These are phyloP conservation scores for Camelina neglecta DNA, from an alignment of 345 rosid species.

Conservation along the genomic window DNA sequence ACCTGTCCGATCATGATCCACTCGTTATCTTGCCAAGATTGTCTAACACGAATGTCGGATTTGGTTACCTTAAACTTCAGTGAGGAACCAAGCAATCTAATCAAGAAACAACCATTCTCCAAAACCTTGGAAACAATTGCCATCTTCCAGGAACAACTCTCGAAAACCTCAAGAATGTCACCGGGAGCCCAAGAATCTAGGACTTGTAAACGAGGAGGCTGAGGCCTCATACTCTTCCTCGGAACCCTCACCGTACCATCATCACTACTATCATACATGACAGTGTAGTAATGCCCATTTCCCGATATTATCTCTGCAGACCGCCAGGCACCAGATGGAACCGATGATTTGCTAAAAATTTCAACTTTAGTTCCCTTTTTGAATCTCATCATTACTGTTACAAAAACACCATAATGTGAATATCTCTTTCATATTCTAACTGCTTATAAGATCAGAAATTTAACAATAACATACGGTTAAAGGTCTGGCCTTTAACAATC, in stretches of 20 bases:
- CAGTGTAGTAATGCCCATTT: constrained; percentile 65
- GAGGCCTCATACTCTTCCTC: constrained; percentile 68
- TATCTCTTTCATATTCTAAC: constrained; percentile 1
- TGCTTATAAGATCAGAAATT: background rate
- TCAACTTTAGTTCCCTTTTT: constrained; percentile 72
- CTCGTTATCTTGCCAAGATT: constrained; percentile 68
- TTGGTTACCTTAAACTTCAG: constrained; percentile 55
- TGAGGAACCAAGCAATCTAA: constrained; percentile 70
- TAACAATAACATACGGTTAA: background rate
- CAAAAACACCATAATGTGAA: constrained; percentile 14
- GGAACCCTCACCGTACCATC: constrained; percentile 52
- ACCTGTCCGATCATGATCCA: constrained; percentile 76
- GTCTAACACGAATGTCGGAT: constrained; percentile 62
- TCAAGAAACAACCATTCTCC: constrained; percentile 53
- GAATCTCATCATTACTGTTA: constrained; percentile 57
- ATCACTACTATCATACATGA: constrained; percentile 50
- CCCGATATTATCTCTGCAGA: constrained; percentile 71
- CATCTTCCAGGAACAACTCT: constrained; percentile 75
- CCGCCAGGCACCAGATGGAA: constrained; percentile 76
- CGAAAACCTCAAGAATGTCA: constrained; percentile 76
- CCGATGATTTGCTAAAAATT: constrained; percentile 61
- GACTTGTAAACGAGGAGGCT: constrained; percentile 52
- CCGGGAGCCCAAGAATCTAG: constrained; percentile 62
- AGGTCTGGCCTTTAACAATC: background rate
- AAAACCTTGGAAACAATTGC: constrained; percentile 62